Conservation (phyloP, 176 grass and related monocot genomes). For the Sorghum bicolor region DNA sequence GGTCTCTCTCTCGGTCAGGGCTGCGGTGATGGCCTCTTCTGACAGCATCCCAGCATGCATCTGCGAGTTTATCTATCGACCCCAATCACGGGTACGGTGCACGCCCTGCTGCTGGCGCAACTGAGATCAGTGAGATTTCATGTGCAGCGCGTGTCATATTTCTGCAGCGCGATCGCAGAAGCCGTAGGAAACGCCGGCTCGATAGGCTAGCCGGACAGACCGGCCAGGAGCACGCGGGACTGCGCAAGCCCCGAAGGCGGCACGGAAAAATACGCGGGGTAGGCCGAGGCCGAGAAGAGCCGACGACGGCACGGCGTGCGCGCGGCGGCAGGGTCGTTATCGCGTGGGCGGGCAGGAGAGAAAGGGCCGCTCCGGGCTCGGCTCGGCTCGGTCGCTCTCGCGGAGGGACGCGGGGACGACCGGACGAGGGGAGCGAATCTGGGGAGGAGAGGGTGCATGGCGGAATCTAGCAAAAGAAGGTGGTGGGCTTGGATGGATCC, state of each 20-base stretch:
- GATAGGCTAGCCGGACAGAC: not conserved
- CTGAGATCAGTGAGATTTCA: slow-evolving; percentile 23
- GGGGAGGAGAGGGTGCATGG: slow-evolving; percentile 19
- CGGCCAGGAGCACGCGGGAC: too few relatives aligned
- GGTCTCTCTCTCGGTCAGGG: not conserved
- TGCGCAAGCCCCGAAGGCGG: too few relatives aligned
- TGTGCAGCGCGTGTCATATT: not conserved
- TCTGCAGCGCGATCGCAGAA: not conserved
- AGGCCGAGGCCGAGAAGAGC: too few relatives aligned
- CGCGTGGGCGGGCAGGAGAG: slow-evolving; percentile 24
- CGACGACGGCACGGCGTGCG: not conserved
- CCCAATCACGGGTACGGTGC: not conserved
- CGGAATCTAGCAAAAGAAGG: slow-evolving; percentile 74
- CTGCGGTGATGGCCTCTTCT: not conserved
- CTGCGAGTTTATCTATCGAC: not conserved
- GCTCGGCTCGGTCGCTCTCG: not conserved
- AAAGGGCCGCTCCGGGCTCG: not conserved
- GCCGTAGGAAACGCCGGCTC: not conserved
- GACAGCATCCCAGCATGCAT: not conserved
- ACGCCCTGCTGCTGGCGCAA: not conserved
- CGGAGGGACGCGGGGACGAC: not conserved
- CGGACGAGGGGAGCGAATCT: slow-evolving; percentile 48
- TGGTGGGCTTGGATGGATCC: slow-evolving; percentile 50
- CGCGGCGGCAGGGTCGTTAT: slow-evolving; percentile 41
- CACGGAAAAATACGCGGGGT: not conserved